Conservation (phyloP, 2,329 filamentous ascomycete genomes). For the Helotiales sp. region DNA sequence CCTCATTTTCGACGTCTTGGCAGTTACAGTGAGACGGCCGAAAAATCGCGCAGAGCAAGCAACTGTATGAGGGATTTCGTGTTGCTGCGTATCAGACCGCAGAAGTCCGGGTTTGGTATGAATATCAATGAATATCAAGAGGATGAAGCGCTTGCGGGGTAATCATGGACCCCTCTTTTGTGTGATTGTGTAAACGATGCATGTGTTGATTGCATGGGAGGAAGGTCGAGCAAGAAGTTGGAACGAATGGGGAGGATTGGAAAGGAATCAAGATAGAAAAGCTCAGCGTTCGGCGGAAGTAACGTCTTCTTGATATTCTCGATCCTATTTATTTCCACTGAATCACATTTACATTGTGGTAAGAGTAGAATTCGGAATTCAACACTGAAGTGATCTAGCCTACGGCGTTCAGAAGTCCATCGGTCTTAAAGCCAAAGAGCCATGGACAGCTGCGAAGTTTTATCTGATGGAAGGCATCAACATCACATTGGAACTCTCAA, state of each 20-base stretch:
- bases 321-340: not conserved
- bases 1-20: not conserved
- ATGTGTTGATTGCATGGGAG: not conserved
- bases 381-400: not conserved
- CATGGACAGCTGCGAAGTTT: constrained; percentile 8
- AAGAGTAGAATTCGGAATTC: not conserved
- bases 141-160: not conserved
- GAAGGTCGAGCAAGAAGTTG: not conserved
- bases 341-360: not conserved
- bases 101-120: not conserved
- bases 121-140: not conserved
- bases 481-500: constrained; percentile 12
- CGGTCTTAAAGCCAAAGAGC: no score
- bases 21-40: not conserved
- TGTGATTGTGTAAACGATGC: not conserved
- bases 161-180: not conserved
- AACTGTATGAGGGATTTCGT: constrained; percentile 18
- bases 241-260: not conserved
- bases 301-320: not conserved
- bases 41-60: constrained; percentile 15
- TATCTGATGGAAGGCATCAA: not conserved
- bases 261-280: no score
- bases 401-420: not conserved
- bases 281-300: no score
- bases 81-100: not conserved